These are phyloP conservation scores for Pneumocystis oryctolagi DNA, from an alignment of 1,139 yeast genomes.

Conservation along the genomic window DNA sequence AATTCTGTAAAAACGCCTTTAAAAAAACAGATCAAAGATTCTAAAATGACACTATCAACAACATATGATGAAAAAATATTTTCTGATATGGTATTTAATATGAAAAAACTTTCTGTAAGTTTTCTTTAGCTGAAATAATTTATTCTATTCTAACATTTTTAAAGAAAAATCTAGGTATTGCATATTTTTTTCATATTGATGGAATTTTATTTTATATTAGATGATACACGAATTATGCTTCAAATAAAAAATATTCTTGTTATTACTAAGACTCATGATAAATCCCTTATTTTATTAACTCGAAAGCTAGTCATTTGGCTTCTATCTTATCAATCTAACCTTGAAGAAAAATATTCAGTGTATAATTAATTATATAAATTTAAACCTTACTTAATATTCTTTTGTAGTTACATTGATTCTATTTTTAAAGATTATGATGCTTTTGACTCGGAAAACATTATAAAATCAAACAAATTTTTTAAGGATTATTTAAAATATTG, in stretches of 20 bases:
- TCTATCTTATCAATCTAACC: constrained; percentile 18
- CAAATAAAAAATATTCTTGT: constrained; percentile 46
- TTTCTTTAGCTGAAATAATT: background rate
- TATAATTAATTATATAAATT: background rate
- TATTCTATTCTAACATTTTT: background rate
- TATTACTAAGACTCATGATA: constrained; percentile 56
- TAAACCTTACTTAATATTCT: background rate
- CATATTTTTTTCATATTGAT: constrained; percentile 1
- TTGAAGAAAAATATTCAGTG: background rate
- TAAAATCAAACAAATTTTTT: constrained; percentile 16
- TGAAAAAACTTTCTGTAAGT: constrained; percentile 25
- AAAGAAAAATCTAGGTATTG: constrained; percentile 22
- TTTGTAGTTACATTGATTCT: background rate
- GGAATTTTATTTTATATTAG: constrained; percentile 8
- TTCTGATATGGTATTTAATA: constrained; percentile 29
- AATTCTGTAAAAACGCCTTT: background rate
- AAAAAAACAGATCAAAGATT: background rate
- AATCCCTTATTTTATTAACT: constrained; percentile 41
- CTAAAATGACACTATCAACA: background rate
- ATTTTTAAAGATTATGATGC: constrained; percentile 23
- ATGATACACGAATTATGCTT: constrained; percentile 37
- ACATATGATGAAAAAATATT: constrained; percentile 26
- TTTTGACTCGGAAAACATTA: background rate
- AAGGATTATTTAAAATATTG: constrained; percentile 37
- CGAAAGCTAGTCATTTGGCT: constrained; percentile 46